Evolutionary conservation across 768 basidiomycete species (phyloP), one percentile per base, ranked within the genome.

Genomic region (Suillus hirtellus): DNA sequence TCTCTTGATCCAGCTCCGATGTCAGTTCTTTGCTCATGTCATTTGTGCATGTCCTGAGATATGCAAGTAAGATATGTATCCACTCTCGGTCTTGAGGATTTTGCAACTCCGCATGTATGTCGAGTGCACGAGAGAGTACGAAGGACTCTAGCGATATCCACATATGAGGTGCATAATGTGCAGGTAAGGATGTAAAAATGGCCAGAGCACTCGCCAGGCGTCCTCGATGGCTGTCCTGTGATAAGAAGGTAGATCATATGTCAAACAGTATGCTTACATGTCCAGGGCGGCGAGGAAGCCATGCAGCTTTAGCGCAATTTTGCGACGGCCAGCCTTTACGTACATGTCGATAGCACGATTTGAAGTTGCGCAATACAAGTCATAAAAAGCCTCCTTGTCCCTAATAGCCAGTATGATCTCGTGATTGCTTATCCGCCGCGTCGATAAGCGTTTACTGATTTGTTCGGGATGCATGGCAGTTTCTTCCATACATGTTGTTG

Each of bases 261-360:
- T 43, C n/a, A 64, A 53, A 62, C 27, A n/a, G 49, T 35, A 42
- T 50, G 43, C 94, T 66, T 78, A 98, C 96, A 89, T 75, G 67
- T 98, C 95, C 43, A 99, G 83, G 17, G 91, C 92, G 3, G 95
- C 96, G 17, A 98, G 80, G 69, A 84, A 89, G 2, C 92, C 93
- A 65, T 95, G 92, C 56, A 98, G 76, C 68, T 90, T 90, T 42
- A 96, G 77, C 11, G 94, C 95, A 71, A 90, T 93, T 70, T 96
- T 91, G 56, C 89, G 83, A 50, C 95, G 86, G 19, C 89, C 90
- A n/a, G 90, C 89, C 66, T 85, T 88, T 58, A 86, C 89, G 69
- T 94, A 97, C 66, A 89, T 82, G 54, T 93, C 90, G 61, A 97
- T 90, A 6, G 94, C 88, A 60, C 88, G 87, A 69, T 95, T 92